phyloP scores from a whole-genome alignment of 768 basidiomycete species.

The Saitozyma podzolica region DNA sequence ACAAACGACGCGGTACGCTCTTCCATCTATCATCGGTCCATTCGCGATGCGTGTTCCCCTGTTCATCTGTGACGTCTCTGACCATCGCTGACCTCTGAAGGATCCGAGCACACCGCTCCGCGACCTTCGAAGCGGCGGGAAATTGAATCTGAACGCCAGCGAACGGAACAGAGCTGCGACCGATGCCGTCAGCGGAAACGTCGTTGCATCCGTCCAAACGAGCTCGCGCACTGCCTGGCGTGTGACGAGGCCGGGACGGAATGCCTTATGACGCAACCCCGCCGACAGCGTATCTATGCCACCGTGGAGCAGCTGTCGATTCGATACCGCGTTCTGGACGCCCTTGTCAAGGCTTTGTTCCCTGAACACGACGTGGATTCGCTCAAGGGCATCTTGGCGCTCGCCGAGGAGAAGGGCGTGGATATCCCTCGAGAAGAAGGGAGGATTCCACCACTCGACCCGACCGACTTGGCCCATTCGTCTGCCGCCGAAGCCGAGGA shows the following conservation, averaged over 20 bases:
- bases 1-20: too few relatives aligned
- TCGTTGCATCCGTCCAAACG: slow-evolving; percentile 5
- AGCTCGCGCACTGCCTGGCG: not conserved
- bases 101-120: too few relatives aligned
- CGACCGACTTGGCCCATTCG: too few relatives aligned
- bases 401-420: not conserved
- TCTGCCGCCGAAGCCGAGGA: not conserved
- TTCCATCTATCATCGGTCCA: too few relatives aligned
- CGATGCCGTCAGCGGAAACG: slow-evolving; percentile 13
- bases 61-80: too few relatives aligned
- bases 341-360: slow-evolving; percentile 7
- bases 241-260: slow-evolving; percentile 2
- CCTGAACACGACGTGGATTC: slow-evolving; percentile 4
- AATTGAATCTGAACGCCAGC: slow-evolving; percentile 1
- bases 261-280: slow-evolving; percentile 8
- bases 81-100: too few relatives aligned
- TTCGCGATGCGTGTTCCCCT: too few relatives aligned
- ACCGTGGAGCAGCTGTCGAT: not conserved
- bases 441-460: too few relatives aligned
- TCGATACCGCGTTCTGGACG: not conserved
- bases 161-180: slow-evolving; percentile 13
- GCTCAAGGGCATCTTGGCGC: not conserved
- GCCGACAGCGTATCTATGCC: slow-evolving; percentile 4
- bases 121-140: too few relatives aligned
- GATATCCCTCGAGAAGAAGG: not conserved